Conservation (phyloP, 2,329 filamentous ascomycete genomes). For the Colletotrichum nymphaeae region DNA sequence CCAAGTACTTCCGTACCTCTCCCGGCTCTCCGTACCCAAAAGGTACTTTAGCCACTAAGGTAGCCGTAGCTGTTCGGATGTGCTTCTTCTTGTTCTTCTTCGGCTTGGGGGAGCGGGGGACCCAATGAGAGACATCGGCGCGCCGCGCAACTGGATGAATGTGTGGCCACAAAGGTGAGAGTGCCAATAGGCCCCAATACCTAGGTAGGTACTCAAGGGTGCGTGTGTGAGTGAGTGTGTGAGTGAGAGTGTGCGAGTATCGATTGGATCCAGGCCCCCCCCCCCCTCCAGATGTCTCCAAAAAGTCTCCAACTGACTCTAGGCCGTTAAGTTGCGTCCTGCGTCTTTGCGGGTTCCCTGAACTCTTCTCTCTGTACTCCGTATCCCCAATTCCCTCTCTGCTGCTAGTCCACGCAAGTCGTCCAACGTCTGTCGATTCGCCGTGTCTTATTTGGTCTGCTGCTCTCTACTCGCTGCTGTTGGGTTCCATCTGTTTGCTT, state of each 20-base stretch:
- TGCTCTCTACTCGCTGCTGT: not conserved
- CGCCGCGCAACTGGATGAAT: not conserved
- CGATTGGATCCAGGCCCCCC: not conserved
- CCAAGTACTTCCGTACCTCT: too few relatives aligned
- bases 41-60: not conserved
- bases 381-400: not conserved
- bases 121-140: not conserved
- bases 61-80: not conserved
- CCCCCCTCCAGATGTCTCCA: not conserved
- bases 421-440: not conserved
- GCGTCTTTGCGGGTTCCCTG: conserved; percentile 3
- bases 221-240: not conserved
- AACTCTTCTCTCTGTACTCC: not conserved
- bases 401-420: not conserved
- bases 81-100: not conserved
- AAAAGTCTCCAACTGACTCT: conserved; percentile 2
- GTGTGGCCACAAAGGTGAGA: not conserved
- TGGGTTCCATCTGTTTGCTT: conserved; percentile 4
- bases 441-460: not conserved
- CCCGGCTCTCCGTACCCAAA: not conserved
- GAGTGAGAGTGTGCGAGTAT: not conserved
- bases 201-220: not conserved
- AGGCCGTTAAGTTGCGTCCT: conserved; percentile 14
- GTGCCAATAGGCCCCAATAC: not conserved
- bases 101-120: not conserved